These are phyloP conservation scores for Macroventuria anomochaeta DNA, from an alignment of 2,329 filamentous ascomycete genomes.

Conservation along the genomic window DNA sequence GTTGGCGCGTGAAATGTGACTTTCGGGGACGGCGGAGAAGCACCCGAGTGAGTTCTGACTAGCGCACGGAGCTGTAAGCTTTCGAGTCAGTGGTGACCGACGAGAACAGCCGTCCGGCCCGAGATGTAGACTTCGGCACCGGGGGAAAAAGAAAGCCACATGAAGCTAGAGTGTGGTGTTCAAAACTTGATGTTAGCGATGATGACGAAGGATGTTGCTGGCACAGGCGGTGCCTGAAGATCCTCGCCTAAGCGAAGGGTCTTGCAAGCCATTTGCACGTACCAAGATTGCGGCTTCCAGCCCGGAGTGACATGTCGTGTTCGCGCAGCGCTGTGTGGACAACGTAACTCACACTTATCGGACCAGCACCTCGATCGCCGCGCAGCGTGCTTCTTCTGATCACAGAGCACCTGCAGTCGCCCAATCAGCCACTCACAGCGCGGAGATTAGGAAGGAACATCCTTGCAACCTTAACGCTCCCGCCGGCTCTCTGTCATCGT, in stretches of 20 bases:
- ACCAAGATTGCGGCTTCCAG: conserved; percentile 14
- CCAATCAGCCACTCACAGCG: conserved; percentile 15
- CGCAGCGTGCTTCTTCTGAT: conserved; percentile 15
- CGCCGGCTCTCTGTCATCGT: conserved; percentile 17
- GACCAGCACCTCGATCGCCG: conserved; percentile 8
- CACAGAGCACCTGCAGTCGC: conserved; percentile 9
- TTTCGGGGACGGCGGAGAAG: conserved; percentile 5
- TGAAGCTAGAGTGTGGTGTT: background rate
- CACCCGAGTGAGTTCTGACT: conserved; percentile 14
- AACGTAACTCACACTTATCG: conserved; percentile 7
- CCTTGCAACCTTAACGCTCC: conserved; percentile 18
- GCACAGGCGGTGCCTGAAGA: conserved; percentile 18
- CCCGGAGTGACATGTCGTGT: conserved; percentile 7
- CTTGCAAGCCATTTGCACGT: conserved; percentile 17
- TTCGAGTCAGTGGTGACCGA: conserved; percentile 14
- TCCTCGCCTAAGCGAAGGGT: conserved; percentile 15
- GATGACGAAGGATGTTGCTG: conserved; percentile 7
- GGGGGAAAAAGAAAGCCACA: background rate
- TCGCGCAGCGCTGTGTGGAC: conserved; percentile 5
- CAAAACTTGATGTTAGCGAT: conserved; percentile 3
- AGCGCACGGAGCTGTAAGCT: conserved; percentile 12
- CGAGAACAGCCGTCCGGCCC: conserved; percentile 10
- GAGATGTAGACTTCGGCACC: conserved; percentile 1
- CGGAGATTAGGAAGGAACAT: conserved; percentile 19
- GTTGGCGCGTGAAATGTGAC: conserved; percentile 9